Base-by-base conservation (phyloP, 805 yeast genomes). In the Kazachstania psychrophila region DNA sequence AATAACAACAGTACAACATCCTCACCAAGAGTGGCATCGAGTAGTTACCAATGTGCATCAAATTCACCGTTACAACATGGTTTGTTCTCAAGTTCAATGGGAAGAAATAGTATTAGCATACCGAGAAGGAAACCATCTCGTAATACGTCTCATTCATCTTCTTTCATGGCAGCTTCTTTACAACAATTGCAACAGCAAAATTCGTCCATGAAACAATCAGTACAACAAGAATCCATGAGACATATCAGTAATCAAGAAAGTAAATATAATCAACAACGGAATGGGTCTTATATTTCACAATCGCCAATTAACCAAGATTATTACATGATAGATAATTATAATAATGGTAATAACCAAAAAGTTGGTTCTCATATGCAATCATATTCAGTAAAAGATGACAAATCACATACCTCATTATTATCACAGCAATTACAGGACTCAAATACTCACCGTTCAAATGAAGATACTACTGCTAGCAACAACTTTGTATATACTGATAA, bases 401-500 rank as follows among this genome's bases (percentile, higher is more conserved):
- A 47, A 29, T 40, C 52, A 8, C 61, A 54, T 22, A 56, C 60
- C 3, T 60, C 64, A 7, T 39, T 60, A 25, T 33, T 60, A 19
- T 58, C 62, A 2, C 64, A 60, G 34, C 63, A 58, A 37, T 32
- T 58, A 17, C 60, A 54, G 27, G 51, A 49, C 31, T 49, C 56
- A 10, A 17, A 28, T 28, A 28, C 13, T 2, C 11, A 7, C 4
- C 9, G 8, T 7, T 16, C 16, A 6, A 22, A 12, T 9, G 20
- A 28, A 19, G 12, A 12, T 10, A 27, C 12, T 6, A 7, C 6
- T n/a, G 6, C 12, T 6, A 24, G 6, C 13, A 24, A 7, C 13
- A 24, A 11, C 9, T 8, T 8, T 13, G 18, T 27, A 13, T n/a
- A n/a, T n/a, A n/a, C n/a, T n/a, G n/a, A n/a, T n/a, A n/a, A n/a